These are phyloP conservation scores for Umbelopsis sp. DNA, from an alignment of 371 early-diverging fungal genomes.

Conservation along the genomic window DNA sequence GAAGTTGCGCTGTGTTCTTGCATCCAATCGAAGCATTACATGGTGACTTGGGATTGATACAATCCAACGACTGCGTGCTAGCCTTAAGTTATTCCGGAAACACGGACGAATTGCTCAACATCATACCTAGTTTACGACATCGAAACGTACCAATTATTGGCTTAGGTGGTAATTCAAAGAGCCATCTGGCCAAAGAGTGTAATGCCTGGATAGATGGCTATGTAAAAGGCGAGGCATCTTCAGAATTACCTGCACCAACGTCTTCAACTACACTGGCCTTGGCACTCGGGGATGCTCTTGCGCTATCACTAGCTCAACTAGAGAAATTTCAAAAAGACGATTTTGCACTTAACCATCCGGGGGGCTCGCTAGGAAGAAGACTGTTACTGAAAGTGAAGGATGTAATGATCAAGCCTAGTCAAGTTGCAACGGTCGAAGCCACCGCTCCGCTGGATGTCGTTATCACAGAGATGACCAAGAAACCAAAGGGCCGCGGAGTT, in stretches of 20 bases:
- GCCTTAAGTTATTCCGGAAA: conserved; percentile 68
- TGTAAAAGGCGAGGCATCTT: conserved; percentile 52
- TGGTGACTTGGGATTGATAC: conserved; percentile 64
- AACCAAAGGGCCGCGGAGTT: conserved; percentile 46
- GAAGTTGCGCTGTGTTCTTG: conserved; percentile 57
- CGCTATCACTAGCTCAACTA: conserved; percentile 55
- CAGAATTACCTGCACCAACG: conserved; percentile 63
- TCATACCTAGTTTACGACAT: conserved; percentile 49
- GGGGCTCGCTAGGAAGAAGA: conserved; percentile 58
- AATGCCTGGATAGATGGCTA: conserved; percentile 65
- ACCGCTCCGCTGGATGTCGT: conserved; percentile 42
- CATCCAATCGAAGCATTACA: conserved; percentile 71
- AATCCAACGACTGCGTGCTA: conserved; percentile 56
- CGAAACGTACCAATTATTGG: conserved; percentile 56
- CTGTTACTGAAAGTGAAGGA: conserved; percentile 47
- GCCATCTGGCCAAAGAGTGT: conserved; percentile 55
- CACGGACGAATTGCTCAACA: conserved; percentile 59
- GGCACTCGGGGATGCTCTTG: conserved; percentile 66
- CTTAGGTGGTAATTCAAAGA: conserved; percentile 53
- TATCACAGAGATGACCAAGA: conserved; percentile 50
- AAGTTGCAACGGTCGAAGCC: conserved; percentile 35
- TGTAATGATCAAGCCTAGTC: conserved; percentile 27
- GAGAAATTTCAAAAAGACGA: conserved; percentile 50
- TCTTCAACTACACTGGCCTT: conserved; percentile 62
- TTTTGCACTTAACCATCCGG: conserved; percentile 70